A percentile compares a stretch with the other conserved stretches of the same genome.
phyloP scores from a whole-genome alignment of 305 asterid species.

The Solanum hybrid region DNA sequence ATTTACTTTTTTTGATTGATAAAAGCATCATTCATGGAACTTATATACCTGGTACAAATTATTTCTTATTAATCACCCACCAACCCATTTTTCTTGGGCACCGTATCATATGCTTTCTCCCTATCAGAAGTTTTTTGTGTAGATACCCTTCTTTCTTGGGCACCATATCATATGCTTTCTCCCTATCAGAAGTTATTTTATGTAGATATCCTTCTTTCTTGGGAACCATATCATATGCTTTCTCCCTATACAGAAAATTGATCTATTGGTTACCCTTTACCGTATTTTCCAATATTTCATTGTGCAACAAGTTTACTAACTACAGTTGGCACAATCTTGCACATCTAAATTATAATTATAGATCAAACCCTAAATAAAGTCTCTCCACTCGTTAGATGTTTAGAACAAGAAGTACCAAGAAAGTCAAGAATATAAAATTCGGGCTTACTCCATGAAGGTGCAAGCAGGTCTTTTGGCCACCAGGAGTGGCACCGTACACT shows the following conservation, averaged over 20 bases:
- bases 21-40: neutral
- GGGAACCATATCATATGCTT: neutral
- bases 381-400: neutral
- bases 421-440: neutral
- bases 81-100: neutral
- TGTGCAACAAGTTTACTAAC: neutral
- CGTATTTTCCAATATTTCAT: neutral
- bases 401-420: neutral
- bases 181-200: neutral
- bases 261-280: neutral
- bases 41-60: neutral
- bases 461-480: constrained; percentile 94
- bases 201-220: neutral
- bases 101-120: neutral
- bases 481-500: constrained; percentile 86
- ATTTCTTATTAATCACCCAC: neutral
- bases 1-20: neutral
- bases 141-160: neutral
- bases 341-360: neutral
- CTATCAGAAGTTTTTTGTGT: neutral
- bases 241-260: neutral
- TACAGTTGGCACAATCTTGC: neutral
- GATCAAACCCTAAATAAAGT: neutral
- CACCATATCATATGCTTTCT: neutral
- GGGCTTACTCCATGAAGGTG: constrained; percentile 75